Percentiles rank a stretch among this genome's conserved stretches.
Evolutionary conservation across 176 grass and related monocot species (phyloP).

Genomic region (Avena insularis): DNA sequence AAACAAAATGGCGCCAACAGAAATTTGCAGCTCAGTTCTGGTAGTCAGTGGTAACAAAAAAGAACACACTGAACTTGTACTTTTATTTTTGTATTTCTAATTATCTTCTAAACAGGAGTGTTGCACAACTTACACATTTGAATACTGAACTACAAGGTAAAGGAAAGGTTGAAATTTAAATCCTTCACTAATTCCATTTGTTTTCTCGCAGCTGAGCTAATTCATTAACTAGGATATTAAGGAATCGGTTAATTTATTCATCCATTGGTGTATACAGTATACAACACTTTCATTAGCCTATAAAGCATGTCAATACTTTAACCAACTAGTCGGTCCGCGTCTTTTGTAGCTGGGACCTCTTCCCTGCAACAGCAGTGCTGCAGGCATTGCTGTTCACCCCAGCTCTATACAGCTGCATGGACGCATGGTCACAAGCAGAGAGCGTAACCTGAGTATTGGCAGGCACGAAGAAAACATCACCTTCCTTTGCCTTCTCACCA

Average conservation of each 20-base stretch:
- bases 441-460: conserved; percentile 66
- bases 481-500: conserved; percentile 53
- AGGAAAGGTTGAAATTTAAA: not conserved
- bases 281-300: conserved; percentile 9
- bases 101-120: not conserved
- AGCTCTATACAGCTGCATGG: conserved; percentile 61
- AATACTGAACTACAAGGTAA: not conserved
- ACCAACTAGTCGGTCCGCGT: conserved; percentile 36
- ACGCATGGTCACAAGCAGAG: conserved; percentile 41
- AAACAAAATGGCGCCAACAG: not conserved
- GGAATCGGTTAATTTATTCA: conserved; percentile 39
- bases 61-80: not conserved
- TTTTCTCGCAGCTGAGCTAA: not conserved
- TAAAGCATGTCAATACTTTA: not conserved
- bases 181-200: not conserved
- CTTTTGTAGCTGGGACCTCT: conserved; percentile 32
- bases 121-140: not conserved
- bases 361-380: conserved; percentile 10
- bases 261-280: conserved; percentile 45
- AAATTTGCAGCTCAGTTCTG: not conserved
- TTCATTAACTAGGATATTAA: conserved; percentile 12
- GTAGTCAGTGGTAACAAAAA: not conserved
- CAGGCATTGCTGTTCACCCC: conserved; percentile 68
- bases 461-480: conserved; percentile 74
- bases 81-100: not conserved